Conservation (phyloP, 495 filamentous ascomycete genomes). For the Penicillium cosmopolitanum region DNA sequence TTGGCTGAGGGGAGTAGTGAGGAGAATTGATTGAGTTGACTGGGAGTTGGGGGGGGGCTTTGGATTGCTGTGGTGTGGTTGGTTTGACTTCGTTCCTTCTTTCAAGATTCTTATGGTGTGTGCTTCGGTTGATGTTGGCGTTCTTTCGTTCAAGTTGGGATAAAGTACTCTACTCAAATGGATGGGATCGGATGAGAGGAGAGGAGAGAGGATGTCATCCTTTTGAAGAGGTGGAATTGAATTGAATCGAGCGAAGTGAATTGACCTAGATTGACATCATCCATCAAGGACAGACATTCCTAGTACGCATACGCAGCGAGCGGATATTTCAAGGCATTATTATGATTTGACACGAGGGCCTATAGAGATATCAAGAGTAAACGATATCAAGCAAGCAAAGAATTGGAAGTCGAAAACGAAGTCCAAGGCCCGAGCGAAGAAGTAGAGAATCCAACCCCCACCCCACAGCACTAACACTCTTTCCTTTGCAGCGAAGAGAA, state of each 20-base stretch:
- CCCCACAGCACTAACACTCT: background rate
- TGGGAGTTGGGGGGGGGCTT: background rate
- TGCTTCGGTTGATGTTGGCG: too few relatives aligned
- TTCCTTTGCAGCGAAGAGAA: background rate
- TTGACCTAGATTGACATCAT: too few relatives aligned
- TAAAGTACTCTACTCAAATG: too few relatives aligned
- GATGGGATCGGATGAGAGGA: too few relatives aligned
- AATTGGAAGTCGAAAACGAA: background rate
- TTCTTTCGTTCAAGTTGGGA: too few relatives aligned
- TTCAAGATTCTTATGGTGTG: too few relatives aligned
- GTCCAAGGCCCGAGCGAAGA: background rate
- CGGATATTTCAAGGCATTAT: background rate
- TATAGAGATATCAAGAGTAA: slow-evolving; percentile 3
- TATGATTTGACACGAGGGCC: background rate
- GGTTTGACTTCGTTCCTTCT: background rate
- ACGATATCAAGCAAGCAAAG: slow-evolving; percentile 1
- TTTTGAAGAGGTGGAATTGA: too few relatives aligned
- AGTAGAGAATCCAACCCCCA: background rate
- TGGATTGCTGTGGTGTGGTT: too few relatives aligned
- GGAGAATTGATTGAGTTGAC: background rate
- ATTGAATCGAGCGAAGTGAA: too few relatives aligned
- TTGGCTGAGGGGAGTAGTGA: background rate
- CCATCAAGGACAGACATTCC: background rate
- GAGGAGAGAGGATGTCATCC: too few relatives aligned
- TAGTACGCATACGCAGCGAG: background rate